Evolutionary conservation across 805 yeast genomes (phyloP), one percentile per base, ranked within the genome.

Genomic region (Lachancea dasiensis): DNA sequence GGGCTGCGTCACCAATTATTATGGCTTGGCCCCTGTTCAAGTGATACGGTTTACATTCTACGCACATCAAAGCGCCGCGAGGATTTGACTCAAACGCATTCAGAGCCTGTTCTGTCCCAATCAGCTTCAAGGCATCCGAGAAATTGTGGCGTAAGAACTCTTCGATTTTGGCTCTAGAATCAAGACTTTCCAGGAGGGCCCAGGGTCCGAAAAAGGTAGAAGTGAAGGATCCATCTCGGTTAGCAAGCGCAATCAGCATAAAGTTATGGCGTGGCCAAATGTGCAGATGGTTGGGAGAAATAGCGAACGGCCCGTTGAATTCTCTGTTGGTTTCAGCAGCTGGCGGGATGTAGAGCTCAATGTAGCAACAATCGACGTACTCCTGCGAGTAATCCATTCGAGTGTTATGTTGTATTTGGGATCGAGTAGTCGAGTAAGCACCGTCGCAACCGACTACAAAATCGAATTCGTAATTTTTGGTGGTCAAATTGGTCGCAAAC

Each of bases 1-100:
- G 97, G 0, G 97, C 95, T 1, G 97, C 95, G 58, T 89, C 97
- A 5, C 97, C 97, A 20, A 89, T 63, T 9, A 89, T 63, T 7
- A 89, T 64, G 11, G 79, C 79, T 40, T 73, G 72, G 7, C 56
- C 58, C 32, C 78, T 83, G 28, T 68, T 58, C 31, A 67, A 70
- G 53, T 85, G 75, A 61, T 86, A 89, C 2, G 90, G 86, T 34
- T 64, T 63, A 48, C 85, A 80, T 32, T 71, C 72, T 6, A 84
- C 72, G 44, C 84, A 86, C 64, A 87, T 70, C 31, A 89, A 67
- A n/a, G 87, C 68, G 3, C 95, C 92, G 36, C 79, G 69, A 3
- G 95, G 95, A 49, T 82, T 72, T 30, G 64, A 58, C 17, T 69
- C 56, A 54, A 72, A 81, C 2, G 77, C 79, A 8, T 65, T 48